phyloP scores from a whole-genome alignment of 1,284 basidiomycete species.

The Takashimella tepidaria region DNA sequence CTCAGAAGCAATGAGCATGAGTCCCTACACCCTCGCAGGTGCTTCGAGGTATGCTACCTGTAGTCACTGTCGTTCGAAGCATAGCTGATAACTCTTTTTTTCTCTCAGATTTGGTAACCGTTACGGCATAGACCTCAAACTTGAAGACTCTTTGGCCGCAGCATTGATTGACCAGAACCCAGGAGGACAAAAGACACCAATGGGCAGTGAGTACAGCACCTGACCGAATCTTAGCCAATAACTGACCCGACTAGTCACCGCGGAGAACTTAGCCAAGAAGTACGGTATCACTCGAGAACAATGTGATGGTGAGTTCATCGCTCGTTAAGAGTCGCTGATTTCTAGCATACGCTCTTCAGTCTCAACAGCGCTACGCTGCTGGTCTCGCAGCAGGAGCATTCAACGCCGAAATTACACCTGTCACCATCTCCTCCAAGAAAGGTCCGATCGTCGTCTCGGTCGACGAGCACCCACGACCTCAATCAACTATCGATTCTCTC shows the following conservation, averaged over 20 bases:
- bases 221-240: neutral
- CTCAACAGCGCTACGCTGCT: constrained; percentile 54
- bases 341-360: constrained; percentile 52
- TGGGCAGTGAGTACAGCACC: constrained; percentile 45
- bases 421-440: constrained; percentile 48
- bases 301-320: constrained; percentile 47
- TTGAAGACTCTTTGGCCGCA: constrained; percentile 55
- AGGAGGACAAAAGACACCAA: constrained; percentile 48
- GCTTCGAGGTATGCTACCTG: constrained; percentile 42
- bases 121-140: constrained; percentile 54
- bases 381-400: constrained; percentile 53
- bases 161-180: constrained; percentile 54
- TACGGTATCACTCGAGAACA: constrained; percentile 54
- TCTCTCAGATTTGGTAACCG: constrained; percentile 41
- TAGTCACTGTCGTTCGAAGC: constrained; percentile 1
- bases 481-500: constrained; percentile 49
- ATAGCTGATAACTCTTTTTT: neutral
- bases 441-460: constrained; percentile 37
- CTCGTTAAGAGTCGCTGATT: neutral
- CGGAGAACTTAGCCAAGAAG: constrained; percentile 54
- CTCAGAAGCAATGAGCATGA: constrained; percentile 54
- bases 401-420: constrained; percentile 52
- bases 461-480: constrained; percentile 54
- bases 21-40: constrained; percentile 51
- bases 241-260: constrained; percentile 47